Evolutionary conservation across 306 rosid species (phyloP).

Genomic region (Castanospermum australe): DNA sequence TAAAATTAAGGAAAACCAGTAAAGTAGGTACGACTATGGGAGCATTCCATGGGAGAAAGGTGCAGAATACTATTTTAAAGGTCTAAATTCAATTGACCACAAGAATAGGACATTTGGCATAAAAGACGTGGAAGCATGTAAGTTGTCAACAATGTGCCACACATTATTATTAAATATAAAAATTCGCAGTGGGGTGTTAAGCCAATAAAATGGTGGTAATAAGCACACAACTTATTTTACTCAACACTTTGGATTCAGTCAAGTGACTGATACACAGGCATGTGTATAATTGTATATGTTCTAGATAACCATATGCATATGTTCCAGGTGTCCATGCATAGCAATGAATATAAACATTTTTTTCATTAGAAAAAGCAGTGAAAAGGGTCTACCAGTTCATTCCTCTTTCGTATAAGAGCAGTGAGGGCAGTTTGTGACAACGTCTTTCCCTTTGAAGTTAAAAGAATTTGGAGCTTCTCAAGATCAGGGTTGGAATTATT

Average conservation of each 20-base stretch:
- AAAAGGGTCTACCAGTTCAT: slow-evolving; percentile 53
- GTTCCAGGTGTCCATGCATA: neutral
- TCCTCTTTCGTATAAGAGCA: slow-evolving; percentile 54
- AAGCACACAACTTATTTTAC: neutral
- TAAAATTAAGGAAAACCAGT: neutral
- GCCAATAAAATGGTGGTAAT: neutral
- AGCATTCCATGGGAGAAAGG: neutral
- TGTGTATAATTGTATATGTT: neutral
- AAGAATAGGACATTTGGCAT: neutral
- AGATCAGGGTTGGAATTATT: slow-evolving; percentile 34
- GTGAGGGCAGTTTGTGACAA: slow-evolving; percentile 62
- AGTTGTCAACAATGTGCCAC: neutral
- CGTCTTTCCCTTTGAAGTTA: slow-evolving; percentile 49
- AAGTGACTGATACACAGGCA: neutral
- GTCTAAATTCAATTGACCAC: neutral
- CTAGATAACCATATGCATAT: neutral
- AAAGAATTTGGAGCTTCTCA: slow-evolving; percentile 38
- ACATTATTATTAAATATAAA: neutral
- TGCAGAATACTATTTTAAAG: neutral
- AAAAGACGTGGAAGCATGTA: neutral
- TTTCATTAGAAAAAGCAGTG: neutral
- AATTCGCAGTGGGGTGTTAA: neutral
- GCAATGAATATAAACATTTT: slow-evolving; percentile 6
- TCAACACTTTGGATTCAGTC: neutral
- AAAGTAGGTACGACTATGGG: neutral